Base-by-base conservation (phyloP, 306 rosid genomes). In the Prunus kanzakura region DNA sequence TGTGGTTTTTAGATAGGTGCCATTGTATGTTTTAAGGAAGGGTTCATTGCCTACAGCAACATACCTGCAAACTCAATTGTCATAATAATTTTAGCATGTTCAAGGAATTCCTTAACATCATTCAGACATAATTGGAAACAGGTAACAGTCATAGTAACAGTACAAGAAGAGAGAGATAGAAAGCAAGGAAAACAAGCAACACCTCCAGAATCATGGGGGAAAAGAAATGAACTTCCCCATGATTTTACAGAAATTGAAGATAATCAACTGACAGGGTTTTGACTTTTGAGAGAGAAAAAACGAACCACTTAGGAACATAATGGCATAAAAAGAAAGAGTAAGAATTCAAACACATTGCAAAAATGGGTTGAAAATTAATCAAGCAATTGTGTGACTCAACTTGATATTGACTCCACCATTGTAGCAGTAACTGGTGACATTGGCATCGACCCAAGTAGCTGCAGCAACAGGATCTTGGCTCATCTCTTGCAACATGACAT, bases 31-130 rank as follows among this genome's bases (percentile, higher is more conserved):
- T 84, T 84, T 78, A 22, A 95, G 97, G 70, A 92, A 95, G 7
- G 98, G 98, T 61, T 95, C 98, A 79, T 95, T 95, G 14, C 97
- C 98, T 66, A 95, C 97, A 3, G 98, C 97, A 60, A 92, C 89
- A 75, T 87, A 95, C 93, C 98, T 95, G 84, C 78, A 74, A 82
- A 81, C 78, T 54, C 67, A 65, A 63, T 41, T 27, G 11, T 11
- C 82, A 85, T 19, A 20, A 11, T 25, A 4, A 65, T 73, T 25
- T 55, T 29, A 27, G 79, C 41, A 63, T 11, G 63, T 13, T 11
- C 47, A 71, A 38, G 43, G 62, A 56, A 56, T n/a, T 49, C 18
- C 54, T 55, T 45, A 54, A 66, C 29, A 38, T 69, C 50, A 32
- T 67, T 69, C 50, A 30, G 27, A 58, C 75, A 76, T 35, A 1